Evolutionary conservation across 1,284 basidiomycete species (phyloP).

Genomic region (Phylloporus sp.): DNA sequence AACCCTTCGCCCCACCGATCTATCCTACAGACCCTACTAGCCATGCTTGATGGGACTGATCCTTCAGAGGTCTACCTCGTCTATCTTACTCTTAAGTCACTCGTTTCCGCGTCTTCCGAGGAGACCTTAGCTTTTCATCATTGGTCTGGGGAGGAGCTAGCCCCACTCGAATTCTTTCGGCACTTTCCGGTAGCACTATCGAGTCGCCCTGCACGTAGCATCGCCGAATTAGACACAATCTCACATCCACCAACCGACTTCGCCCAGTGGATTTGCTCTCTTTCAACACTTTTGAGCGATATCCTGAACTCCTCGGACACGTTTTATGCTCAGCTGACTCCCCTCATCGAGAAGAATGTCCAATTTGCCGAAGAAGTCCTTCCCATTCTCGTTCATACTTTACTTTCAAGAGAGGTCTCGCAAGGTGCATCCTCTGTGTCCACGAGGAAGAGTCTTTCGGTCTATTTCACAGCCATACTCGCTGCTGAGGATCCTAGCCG

Average conservation of each 20-base stretch:
- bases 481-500: conserved; percentile 49
- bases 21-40: conserved; percentile 62
- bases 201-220: conserved; percentile 38
- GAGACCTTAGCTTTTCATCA: conserved; percentile 42
- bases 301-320: conserved; percentile 59
- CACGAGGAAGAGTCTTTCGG: conserved; percentile 53
- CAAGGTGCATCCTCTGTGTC: conserved; percentile 13
- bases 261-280: conserved; percentile 68
- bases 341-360: conserved; percentile 63
- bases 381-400: conserved; percentile 78
- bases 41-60: conserved; percentile 63
- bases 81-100: conserved; percentile 68
- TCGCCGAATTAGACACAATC: conserved; percentile 52
- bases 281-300: conserved; percentile 71
- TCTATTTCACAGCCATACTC: conserved; percentile 72
- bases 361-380: conserved; percentile 73
- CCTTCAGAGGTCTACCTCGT: conserved; percentile 61
- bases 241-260: conserved; percentile 57
- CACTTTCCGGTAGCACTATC: conserved; percentile 49
- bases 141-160: conserved; percentile 53
- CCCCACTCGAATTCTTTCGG: conserved; percentile 63
- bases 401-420: conserved; percentile 57
- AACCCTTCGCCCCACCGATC: conserved; percentile 51
- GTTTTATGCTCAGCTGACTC: conserved; percentile 75
- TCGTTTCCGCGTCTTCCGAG: conserved; percentile 55